Conservation (phyloP, 306 rosid species). For the Adenanthera pavonina region DNA sequence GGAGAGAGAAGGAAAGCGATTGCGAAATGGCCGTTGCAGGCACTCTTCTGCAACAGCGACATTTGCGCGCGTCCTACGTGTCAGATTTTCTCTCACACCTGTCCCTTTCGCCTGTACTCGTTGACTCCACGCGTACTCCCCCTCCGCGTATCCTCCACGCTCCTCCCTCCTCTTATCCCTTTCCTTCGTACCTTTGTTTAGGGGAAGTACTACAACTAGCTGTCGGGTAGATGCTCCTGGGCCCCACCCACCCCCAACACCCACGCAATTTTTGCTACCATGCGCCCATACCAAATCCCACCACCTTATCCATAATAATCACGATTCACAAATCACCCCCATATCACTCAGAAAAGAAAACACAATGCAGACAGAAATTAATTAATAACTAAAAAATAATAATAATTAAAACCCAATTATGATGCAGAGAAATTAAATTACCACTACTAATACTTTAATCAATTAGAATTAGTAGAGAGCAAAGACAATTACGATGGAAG, state of each 20-base stretch:
- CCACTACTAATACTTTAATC: too few species aligned
- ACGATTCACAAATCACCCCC: too few species aligned
- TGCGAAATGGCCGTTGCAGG: slow-evolving; percentile 54
- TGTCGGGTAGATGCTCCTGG: slow-evolving; percentile 48
- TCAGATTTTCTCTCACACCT: slow-evolving; percentile 73
- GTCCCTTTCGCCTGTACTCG: slow-evolving; percentile 50
- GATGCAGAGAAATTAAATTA: not conserved
- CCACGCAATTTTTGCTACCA: not conserved
- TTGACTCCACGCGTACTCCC: slow-evolving; percentile 48
- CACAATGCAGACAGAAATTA: not conserved
- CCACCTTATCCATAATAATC: not conserved
- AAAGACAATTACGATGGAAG: too few species aligned
- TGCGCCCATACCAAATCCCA: not conserved
- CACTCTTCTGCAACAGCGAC: slow-evolving; percentile 71
- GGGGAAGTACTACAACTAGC: slow-evolving; percentile 28
- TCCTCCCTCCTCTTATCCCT: slow-evolving; percentile 34
- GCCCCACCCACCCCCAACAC: slow-evolving; percentile 34
- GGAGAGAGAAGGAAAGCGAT: not conserved
- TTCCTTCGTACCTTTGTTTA: slow-evolving; percentile 24
- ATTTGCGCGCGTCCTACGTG: slow-evolving; percentile 90
- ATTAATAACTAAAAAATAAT: not conserved
- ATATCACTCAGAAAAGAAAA: not conserved
- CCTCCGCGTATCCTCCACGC: slow-evolving; percentile 21
- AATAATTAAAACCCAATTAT: too few species aligned
- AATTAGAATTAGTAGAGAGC: too few species aligned